Evolutionary conservation across 2,329 filamentous ascomycete species (phyloP).

Genomic region (Aspergillus neoniger): DNA sequence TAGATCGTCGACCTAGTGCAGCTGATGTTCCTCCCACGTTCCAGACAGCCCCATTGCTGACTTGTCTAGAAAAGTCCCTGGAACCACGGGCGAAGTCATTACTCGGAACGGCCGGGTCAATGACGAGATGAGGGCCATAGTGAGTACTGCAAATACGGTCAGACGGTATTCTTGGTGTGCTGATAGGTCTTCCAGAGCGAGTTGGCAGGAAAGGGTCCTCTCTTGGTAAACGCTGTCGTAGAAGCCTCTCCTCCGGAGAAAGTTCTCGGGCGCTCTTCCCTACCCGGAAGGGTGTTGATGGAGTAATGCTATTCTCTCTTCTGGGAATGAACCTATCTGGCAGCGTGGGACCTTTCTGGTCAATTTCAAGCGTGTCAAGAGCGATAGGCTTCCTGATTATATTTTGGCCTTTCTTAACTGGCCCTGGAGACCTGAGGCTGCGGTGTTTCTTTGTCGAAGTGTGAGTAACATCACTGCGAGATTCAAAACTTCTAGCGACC

Average conservation of each 20-base stretch:
- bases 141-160: constrained; percentile 27
- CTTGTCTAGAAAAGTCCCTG: constrained; percentile 44
- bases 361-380: constrained; percentile 12
- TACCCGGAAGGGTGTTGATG: constrained; percentile 54
- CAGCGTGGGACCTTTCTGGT: constrained; percentile 31
- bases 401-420: constrained; percentile 17
- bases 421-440: neutral
- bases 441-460: neutral
- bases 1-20: constrained; percentile 47
- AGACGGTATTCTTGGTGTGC: constrained; percentile 14
- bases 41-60: constrained; percentile 73
- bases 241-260: constrained; percentile 49
- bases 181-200: constrained; percentile 29
- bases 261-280: constrained; percentile 52
- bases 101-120: constrained; percentile 24
- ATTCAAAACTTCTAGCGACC: neutral
- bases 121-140: constrained; percentile 39
- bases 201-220: constrained; percentile 58
- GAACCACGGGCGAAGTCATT: constrained; percentile 5
- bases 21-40: constrained; percentile 70
- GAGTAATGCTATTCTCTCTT: constrained; percentile 44
- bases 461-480: neutral
- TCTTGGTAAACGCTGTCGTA: constrained; percentile 46
- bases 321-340: constrained; percentile 62
- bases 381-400: constrained; percentile 21